Evolutionary conservation across 2,329 filamentous ascomycete species (phyloP), one percentile per base, ranked within the genome.

Genomic region (Fusarium udum): DNA sequence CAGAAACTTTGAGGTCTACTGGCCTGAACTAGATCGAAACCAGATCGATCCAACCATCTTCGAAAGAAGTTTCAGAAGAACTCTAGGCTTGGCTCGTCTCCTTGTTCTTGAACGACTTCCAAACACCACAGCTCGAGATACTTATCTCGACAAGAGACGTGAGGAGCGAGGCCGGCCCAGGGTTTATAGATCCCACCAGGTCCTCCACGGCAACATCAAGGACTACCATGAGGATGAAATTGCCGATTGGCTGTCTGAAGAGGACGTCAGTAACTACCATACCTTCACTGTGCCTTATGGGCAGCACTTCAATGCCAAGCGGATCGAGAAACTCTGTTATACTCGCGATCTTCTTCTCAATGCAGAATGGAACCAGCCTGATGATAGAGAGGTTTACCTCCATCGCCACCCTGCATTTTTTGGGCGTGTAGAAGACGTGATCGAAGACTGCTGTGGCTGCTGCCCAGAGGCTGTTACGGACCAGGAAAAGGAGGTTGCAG

Each of bases 391-490:
- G 32, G 91, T 95, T 3, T 90, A 93, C 69, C 85, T 97, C 10
- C 94, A 97, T 82, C 89, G 94, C 4, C 94, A 97, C 77, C 94
- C 94, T 7, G 93, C 92, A 18, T 97, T 97, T 80, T 95, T 97
- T 76, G 94, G 94, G 1, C 88, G 90, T 36, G 90, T 92, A 10
- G 85, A 91, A 63, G 92, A 96, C 81, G 88, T 96, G 13, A 88
- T 95, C 61, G 84, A 90, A 36, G 94, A 97, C 78, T 97, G 94
- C 80, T 97, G 94, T 79, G 93, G 93, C 16, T 90, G 85, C 73
- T 97, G 94, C 73, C 94, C 94, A 0, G 82, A 87, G 51, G 89
- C 94, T 0, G 80, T 85, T 9, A 95, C 92, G 0, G 84, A 89
- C 0, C 92, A 95, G 74, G 94, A 97, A 74, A 86, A 90, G 37